Conservation (phyloP, 176 grass and related monocot genomes). For the Oryza australiensis region DNA sequence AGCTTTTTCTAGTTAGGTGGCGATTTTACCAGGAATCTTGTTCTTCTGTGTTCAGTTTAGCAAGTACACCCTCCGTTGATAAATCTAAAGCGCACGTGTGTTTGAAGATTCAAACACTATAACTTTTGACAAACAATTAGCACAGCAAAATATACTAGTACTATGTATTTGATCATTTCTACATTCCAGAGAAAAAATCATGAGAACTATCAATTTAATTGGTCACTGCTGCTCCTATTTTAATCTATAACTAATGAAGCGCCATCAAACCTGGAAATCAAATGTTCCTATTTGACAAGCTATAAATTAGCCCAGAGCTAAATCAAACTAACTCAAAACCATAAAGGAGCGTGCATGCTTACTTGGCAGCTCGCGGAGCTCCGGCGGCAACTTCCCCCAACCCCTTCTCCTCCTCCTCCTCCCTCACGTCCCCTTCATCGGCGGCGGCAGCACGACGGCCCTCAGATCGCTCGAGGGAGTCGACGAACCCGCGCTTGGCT, state of each 20-base stretch:
- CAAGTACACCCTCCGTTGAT: neutral
- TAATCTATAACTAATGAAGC: neutral
- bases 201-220: neutral
- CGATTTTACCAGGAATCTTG: neutral
- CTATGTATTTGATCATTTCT: neutral
- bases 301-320: neutral
- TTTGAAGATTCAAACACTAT: neutral
- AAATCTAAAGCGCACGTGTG: neutral
- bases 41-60: neutral
- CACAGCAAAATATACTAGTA: neutral
- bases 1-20: neutral
- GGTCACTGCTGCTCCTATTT: neutral
- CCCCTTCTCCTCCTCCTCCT: neutral
- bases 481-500: slow-evolving; percentile 49
- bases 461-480: slow-evolving; percentile 15
- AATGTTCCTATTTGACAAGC: neutral
- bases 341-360: neutral
- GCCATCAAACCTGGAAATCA: neutral
- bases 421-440: neutral
- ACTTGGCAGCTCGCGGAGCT: slow-evolving; percentile 48
- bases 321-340: neutral
- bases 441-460: neutral
- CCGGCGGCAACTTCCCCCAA: neutral
- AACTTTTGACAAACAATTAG: neutral
- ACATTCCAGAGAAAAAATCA: neutral